Conservation (phyloP, 2,329 filamentous ascomycete species). For the Aspergillus sp. region DNA sequence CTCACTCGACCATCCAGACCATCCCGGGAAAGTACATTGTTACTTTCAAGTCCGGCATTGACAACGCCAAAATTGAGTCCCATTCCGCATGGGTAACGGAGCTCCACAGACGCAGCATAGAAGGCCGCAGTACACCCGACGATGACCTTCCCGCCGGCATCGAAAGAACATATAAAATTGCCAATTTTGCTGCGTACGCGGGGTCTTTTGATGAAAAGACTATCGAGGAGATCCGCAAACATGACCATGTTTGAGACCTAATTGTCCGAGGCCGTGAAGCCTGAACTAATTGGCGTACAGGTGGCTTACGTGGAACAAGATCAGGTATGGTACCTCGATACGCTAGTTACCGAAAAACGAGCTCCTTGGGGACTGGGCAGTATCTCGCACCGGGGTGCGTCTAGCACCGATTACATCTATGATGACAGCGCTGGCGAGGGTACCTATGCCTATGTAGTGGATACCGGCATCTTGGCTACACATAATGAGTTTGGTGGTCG, state of each 20-base stretch:
- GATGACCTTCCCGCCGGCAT: conserved; percentile 32
- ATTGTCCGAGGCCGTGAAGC: conserved; percentile 2
- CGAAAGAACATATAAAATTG: conserved; percentile 47
- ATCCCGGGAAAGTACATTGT: conserved; percentile 30
- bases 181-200: conserved; percentile 46
- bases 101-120: conserved; percentile 24
- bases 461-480: conserved; percentile 40
- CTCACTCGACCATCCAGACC: conserved; percentile 15
- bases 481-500: conserved; percentile 42
- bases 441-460: conserved; percentile 41
- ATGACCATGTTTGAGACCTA: conserved; percentile 33
- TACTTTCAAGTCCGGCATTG: conserved; percentile 25
- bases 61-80: conserved; percentile 20
- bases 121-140: conserved; percentile 14
- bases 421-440: conserved; percentile 39
- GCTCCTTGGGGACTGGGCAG: conserved; percentile 41
- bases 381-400: conserved; percentile 30
- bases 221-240: conserved; percentile 42
- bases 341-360: conserved; percentile 24
- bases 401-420: conserved; percentile 36
- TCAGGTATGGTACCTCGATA: conserved; percentile 25
- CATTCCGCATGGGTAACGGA: conserved; percentile 25
- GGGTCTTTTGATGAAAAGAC: conserved; percentile 49
- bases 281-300: conserved; percentile 18
- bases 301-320: conserved; percentile 30